These are phyloP conservation scores for Fusarium sp. DNA, from an alignment of 2,329 filamentous ascomycete genomes.

Conservation along the genomic window DNA sequence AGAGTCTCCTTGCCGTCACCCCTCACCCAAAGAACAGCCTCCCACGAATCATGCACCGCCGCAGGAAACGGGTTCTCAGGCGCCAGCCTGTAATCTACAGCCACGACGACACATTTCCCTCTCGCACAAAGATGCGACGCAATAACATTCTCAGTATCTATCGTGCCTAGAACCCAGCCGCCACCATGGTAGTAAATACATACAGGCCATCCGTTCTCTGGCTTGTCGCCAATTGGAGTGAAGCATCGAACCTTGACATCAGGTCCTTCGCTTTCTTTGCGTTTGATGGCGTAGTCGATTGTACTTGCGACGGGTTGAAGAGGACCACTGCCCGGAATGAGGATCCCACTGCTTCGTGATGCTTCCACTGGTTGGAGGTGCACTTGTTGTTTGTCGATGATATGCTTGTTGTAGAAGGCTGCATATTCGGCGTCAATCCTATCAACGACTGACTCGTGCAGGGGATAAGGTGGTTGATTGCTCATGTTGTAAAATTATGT, in stretches of 20 bases:
- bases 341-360: neutral
- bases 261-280: conserved; percentile 1
- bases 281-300: neutral
- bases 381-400: conserved; percentile 15
- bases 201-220: conserved; percentile 3
- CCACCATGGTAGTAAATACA: conserved; percentile 18
- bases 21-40: conserved; percentile 1
- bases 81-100: conserved; percentile 3
- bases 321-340: conserved; percentile 3
- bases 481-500: accelerated
- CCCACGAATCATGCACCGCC: conserved; percentile 11
- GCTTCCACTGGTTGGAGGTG: conserved; percentile 9
- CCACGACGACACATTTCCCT: neutral
- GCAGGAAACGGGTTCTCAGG: conserved; percentile 8
- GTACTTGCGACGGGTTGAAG: neutral
- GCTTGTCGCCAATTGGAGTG: neutral
- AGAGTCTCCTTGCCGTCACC: accelerated
- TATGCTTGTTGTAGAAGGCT: conserved; percentile 10
- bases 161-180: conserved; percentile 13
- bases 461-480: neutral
- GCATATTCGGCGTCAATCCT: conserved; percentile 5
- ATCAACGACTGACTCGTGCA: neutral
- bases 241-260: conserved; percentile 3
- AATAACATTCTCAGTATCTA: conserved; percentile 13
- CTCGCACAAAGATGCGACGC: conserved; percentile 8